A percentile compares a stretch with the other conserved stretches of the same genome.
These are phyloP conservation scores for Talaromyces verruculosus DNA, from an alignment of 2,329 filamentous ascomycete genomes.

Conservation along the genomic window DNA sequence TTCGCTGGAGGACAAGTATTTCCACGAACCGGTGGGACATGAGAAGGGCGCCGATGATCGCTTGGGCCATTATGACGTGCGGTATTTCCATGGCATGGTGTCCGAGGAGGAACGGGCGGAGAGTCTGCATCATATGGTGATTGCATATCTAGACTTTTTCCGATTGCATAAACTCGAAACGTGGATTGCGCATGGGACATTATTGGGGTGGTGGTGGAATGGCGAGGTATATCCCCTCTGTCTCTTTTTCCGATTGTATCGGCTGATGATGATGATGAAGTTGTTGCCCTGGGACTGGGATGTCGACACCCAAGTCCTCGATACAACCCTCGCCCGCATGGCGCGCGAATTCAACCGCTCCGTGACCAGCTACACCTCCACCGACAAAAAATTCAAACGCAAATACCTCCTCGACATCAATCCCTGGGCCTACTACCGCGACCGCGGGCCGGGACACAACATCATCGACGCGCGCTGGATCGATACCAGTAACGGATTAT, in stretches of 20 bases:
- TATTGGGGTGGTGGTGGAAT: constrained; percentile 91
- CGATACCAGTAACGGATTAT: constrained; percentile 71
- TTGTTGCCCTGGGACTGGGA: constrained; percentile 85
- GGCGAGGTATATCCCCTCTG: constrained; percentile 45
- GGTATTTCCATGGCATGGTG: constrained; percentile 66
- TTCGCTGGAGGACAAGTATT: constrained; percentile 57
- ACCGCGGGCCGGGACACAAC: constrained; percentile 67
- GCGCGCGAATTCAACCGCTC: constrained; percentile 69
- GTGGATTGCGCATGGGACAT: constrained; percentile 81
- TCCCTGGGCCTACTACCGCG: constrained; percentile 63
- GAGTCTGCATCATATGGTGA: constrained; percentile 67
- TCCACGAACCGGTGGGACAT: constrained; percentile 55
- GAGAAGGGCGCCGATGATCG: constrained; percentile 53
- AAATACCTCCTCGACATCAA: constrained; percentile 76
- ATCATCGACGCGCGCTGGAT: constrained; percentile 85
- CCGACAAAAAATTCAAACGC: constrained; percentile 46
- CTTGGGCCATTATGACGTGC: constrained; percentile 70
- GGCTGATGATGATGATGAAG: constrained; percentile 33
- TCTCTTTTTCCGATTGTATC: not conserved
- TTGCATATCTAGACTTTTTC: constrained; percentile 70
- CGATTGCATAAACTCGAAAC: constrained; percentile 67
- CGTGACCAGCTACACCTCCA: constrained; percentile 48
- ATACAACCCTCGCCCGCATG: constrained; percentile 64
- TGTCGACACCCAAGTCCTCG: constrained; percentile 75
- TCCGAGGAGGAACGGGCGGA: constrained; percentile 65